These are phyloP conservation scores for Neodidymelliopsis sp. DNA, from an alignment of 2,329 filamentous ascomycete genomes.

Conservation along the genomic window DNA sequence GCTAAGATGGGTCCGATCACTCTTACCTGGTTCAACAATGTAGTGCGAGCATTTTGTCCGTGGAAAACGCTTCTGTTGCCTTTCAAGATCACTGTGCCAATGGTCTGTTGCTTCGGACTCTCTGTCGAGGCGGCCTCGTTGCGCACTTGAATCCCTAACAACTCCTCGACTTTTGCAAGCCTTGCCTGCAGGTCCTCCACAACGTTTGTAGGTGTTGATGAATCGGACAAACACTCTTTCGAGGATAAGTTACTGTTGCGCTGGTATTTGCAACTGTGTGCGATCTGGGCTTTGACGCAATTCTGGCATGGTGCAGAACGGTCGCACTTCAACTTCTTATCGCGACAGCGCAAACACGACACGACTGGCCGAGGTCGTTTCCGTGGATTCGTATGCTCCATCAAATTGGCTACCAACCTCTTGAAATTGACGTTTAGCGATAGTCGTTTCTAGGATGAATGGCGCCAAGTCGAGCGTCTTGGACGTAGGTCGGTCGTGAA, in stretches of 20 bases:
- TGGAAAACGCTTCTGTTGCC: constrained; percentile 26
- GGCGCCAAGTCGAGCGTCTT: too few species aligned
- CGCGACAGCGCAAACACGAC: constrained; percentile 35
- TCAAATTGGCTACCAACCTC: too few species aligned
- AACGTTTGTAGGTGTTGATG: background rate
- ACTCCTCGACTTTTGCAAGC: constrained; percentile 30
- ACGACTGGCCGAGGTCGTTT: constrained; percentile 35
- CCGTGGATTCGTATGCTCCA: constrained; percentile 25
- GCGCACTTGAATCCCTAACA: constrained; percentile 15
- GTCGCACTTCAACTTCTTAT: constrained; percentile 39
- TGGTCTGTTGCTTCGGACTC: constrained; percentile 10
- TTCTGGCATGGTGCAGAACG: constrained; percentile 33
- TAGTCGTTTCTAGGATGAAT: too few species aligned
- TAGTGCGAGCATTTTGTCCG: constrained; percentile 30
- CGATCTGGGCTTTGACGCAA: constrained; percentile 28
- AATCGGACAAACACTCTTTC: background rate
- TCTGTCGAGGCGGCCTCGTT: background rate
- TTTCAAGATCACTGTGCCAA: constrained; percentile 31
- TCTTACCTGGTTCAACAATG: constrained; percentile 33
- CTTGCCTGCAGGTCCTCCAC: constrained; percentile 28
- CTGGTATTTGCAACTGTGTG: constrained; percentile 27
- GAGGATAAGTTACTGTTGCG: background rate
- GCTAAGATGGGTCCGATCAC: too few species aligned
- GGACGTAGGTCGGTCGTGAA: too few species aligned
- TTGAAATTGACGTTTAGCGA: too few species aligned